Conservation (phyloP, 345 rosid genomes). For the Reutealis trisperma region DNA sequence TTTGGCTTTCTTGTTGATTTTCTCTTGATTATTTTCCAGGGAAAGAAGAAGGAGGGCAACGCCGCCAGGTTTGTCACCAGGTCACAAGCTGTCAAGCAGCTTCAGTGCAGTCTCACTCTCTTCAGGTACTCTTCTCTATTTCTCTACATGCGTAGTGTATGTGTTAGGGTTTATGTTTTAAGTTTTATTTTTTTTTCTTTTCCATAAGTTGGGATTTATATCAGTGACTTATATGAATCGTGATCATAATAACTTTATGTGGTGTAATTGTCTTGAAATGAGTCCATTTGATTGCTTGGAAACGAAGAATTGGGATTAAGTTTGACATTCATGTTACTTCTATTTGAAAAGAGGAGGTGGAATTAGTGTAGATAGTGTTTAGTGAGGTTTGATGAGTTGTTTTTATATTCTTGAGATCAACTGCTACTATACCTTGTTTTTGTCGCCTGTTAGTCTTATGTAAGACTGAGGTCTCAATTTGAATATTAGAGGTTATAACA, state of each 20-base stretch:
- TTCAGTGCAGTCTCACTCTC: constrained; percentile 65
- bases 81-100: constrained; percentile 79
- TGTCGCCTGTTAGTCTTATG: no score
- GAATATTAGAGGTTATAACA: neutral
- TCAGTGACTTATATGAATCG: neutral
- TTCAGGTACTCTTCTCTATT: constrained; percentile 56
- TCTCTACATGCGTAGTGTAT: neutral
- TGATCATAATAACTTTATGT: neutral
- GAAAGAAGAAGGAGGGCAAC: constrained; percentile 97
- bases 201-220: neutral
- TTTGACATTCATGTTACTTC: neutral
- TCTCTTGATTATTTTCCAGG: constrained; percentile 40
- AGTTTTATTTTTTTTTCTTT: neutral
- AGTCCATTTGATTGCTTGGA: neutral
- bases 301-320: neutral
- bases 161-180: neutral
- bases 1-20: neutral
- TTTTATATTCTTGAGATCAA: neutral
- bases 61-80: constrained; percentile 84
- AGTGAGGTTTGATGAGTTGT: neutral
- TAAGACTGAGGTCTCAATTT: neutral
- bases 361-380: neutral
- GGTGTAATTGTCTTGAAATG: neutral
- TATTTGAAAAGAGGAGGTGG: neutral
- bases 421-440: neutral